phyloP scores from a whole-genome alignment of 768 basidiomycete genomes.

The Pisolithus tinctorius region DNA sequence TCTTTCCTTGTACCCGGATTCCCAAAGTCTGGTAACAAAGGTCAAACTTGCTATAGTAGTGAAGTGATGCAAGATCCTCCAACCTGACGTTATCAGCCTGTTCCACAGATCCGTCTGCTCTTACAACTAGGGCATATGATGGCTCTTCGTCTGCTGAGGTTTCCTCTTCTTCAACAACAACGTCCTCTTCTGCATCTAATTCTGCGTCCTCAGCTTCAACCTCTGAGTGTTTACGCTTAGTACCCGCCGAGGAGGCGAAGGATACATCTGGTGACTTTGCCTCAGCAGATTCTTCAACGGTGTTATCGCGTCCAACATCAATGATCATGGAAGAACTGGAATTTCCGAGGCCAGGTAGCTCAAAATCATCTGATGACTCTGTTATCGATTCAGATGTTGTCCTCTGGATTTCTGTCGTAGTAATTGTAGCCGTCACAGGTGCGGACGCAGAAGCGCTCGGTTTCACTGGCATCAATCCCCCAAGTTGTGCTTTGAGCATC shows the following conservation, averaged over 20 bases:
- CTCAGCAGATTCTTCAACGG: slow-evolving; percentile 22
- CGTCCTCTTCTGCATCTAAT: slow-evolving; percentile 21
- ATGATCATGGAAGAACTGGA: slow-evolving; percentile 14
- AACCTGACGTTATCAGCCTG: slow-evolving; percentile 92
- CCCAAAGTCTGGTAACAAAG: slow-evolving; percentile 65
- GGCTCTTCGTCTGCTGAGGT: slow-evolving; percentile 42
- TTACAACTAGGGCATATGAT: slow-evolving; percentile 64
- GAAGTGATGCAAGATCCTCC: slow-evolving; percentile 23
- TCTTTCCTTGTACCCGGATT: slow-evolving; percentile 91
- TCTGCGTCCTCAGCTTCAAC: slow-evolving; percentile 37
- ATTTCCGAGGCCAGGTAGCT: slow-evolving; percentile 29
- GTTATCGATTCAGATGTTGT: slow-evolving; percentile 15
- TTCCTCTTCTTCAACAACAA: slow-evolving; percentile 30
- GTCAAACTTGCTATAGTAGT: slow-evolving; percentile 1
- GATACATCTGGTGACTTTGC: slow-evolving; percentile 16
- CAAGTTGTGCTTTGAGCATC: slow-evolving; percentile 84
- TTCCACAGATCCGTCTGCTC: slow-evolving; percentile 87
- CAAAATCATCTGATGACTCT: slow-evolving; percentile 27
- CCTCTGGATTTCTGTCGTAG: slow-evolving; percentile 31
- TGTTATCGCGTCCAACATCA: slow-evolving; percentile 16
- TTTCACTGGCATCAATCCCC: slow-evolving; percentile 42
- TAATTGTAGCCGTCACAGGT: slow-evolving; percentile 1
- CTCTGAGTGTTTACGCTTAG: slow-evolving; percentile 41
- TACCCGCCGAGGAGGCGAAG: slow-evolving; percentile 16
- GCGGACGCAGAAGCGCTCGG: slow-evolving; percentile 21